These are phyloP conservation scores for Chalciporus sphaerocephalus DNA, from an alignment of 768 basidiomycete genomes.

Conservation along the genomic window DNA sequence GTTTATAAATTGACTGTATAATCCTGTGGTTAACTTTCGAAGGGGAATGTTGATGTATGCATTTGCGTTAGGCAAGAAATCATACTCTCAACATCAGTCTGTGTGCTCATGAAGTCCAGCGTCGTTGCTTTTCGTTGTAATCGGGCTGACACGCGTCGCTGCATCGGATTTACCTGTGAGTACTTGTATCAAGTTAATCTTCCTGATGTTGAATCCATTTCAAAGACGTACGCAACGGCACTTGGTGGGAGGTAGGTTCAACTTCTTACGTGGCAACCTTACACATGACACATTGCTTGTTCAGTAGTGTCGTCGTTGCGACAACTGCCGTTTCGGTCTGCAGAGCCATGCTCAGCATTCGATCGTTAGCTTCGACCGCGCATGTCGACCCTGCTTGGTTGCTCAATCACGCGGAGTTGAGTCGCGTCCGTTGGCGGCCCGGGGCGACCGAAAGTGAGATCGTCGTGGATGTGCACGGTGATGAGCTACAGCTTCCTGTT, in stretches of 20 bases:
- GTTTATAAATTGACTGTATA: not conserved
- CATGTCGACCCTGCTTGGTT: conserved; percentile 42
- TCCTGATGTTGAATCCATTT: not conserved
- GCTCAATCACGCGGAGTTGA: conserved; percentile 43
- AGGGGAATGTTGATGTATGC: conserved; percentile 24
- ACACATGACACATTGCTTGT: no score
- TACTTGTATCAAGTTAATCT: not conserved
- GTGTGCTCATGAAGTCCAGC: conserved; percentile 4
- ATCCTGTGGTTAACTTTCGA: not conserved
- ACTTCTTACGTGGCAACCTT: no score
- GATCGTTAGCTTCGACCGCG: conserved; percentile 38
- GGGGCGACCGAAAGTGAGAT: conserved; percentile 7
- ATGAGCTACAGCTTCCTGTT: no score
- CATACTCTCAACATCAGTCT: not conserved
- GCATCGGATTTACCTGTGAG: conserved; percentile 8
- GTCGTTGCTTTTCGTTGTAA: conserved; percentile 13
- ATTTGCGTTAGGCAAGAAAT: conserved; percentile 12
- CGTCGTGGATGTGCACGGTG: no score
- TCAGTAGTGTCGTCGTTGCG: no score
- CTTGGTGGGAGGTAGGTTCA: no score
- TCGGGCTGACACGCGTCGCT: conserved; percentile 4
- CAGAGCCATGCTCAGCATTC: conserved; percentile 38
- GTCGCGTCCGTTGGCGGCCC: conserved; percentile 25
- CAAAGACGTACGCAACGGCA: no score
- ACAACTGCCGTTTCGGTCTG: conserved; percentile 28